A percentile compares a stretch with the other conserved stretches of the same genome.
These are phyloP conservation scores for Thalassiosira exigua DNA, from an alignment of 352 stramenopile genomes.

Conservation along the genomic window DNA sequence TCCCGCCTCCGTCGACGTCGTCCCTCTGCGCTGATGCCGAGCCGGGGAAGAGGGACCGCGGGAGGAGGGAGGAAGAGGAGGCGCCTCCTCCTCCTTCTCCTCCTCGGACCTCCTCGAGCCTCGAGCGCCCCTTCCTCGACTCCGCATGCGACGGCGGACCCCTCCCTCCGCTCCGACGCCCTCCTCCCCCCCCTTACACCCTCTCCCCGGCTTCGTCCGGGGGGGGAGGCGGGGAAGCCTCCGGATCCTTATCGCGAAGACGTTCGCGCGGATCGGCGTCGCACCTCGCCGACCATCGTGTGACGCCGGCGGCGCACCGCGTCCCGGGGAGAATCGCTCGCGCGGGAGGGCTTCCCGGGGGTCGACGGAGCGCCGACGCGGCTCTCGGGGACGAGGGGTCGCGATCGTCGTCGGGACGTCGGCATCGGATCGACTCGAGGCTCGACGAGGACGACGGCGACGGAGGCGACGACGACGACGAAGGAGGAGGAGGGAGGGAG, in stretches of 20 bases:
- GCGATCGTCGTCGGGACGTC: constrained; percentile 93
- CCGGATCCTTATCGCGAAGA: constrained; percentile 78
- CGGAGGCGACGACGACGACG: constrained; percentile 6
- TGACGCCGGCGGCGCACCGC: constrained; percentile 94
- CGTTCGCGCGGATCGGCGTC: constrained; percentile 96
- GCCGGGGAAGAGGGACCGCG: constrained; percentile 10
- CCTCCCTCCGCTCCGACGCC: not conserved
- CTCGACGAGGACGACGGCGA: constrained; percentile 68
- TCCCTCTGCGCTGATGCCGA: constrained; percentile 37
- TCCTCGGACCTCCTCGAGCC: not conserved
- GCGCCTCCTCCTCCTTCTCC: not conserved
- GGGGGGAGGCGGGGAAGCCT: not conserved
- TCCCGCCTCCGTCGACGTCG: constrained; percentile 52
- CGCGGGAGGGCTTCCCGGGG: constrained; percentile 86
- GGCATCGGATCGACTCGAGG: constrained; percentile 92
- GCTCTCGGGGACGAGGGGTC: constrained; percentile 93
- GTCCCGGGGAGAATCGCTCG: constrained; percentile 91
- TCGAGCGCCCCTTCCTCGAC: no score
- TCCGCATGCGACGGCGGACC: no score
- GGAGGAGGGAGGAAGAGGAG: not conserved
- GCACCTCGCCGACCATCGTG: constrained; percentile 97
- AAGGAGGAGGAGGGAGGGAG: constrained; percentile 22
- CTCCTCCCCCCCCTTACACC: no score
- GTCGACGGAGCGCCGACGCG: constrained; percentile 95
- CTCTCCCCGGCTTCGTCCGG: not conserved